Evolutionary conservation across 2,329 filamentous ascomycete genomes (phyloP), one percentile per base, ranked within the genome.

Genomic region (Lecanosticta acicola): DNA sequence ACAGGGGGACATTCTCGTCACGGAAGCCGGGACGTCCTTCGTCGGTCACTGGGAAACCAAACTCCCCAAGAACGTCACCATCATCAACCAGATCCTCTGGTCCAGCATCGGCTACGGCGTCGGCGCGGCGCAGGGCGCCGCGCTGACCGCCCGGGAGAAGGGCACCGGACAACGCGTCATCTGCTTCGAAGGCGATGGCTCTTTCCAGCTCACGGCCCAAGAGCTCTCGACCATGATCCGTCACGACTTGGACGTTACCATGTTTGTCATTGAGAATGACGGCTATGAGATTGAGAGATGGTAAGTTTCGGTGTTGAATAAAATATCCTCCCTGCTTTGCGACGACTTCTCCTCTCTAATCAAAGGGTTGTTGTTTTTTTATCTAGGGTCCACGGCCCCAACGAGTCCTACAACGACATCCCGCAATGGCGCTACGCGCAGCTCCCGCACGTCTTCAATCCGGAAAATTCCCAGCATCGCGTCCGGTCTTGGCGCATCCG

Each of bases 201-300:
- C 75, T 49, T 70, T 83, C 44, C 78, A 82, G 60, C 76, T 83
- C 68, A 81, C 77, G 0, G 74, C 69, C 0, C 78, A 81, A 57
- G 88, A 93, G 67, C 64, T 94, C 53, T 85, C 81, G 65, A 93
- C 87, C 14, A 90, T 94, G 77, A 78, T 94, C 53, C 78, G 83
- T 32, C 82, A 87, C 48, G 74, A 77, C 19, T 71, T 94, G 46
- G 76, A 78, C 47, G 65, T 81, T 2, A 71, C 54, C 10, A 37
- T 54, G 17, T 68, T 67, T 39, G 48, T 63, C 19, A 71, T 70
- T 58, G 80, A 80, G 55, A 81, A 81, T 45, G 69, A 75, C 20
- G 78, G 78, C 0, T 81, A 81, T 53, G 78, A 77, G 0, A 77
- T 80, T 39, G 78, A 81, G 64, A 66, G 78, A 5, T 69, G n/a